A percentile compares a stretch with the other conserved stretches of the same genome.
Conservation (phyloP, 2,329 filamentous ascomycete species). For the Myriosclerotinia curreyana region DNA sequence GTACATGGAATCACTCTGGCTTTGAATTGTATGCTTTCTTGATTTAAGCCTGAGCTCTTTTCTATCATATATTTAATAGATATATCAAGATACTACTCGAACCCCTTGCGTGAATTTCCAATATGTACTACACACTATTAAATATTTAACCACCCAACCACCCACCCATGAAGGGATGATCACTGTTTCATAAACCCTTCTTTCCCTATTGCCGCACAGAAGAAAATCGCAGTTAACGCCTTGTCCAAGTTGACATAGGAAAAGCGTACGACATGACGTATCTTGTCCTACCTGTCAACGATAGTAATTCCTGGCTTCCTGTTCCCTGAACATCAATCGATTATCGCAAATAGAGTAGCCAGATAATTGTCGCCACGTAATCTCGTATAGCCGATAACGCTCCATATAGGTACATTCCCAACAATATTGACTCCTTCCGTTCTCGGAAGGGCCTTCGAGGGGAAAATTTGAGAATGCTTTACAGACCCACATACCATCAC, state of each 20-base stretch:
- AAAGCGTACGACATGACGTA: not conserved
- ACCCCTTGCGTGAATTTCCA: too few species aligned
- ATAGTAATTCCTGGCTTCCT: too few species aligned
- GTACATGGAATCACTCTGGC: too few species aligned
- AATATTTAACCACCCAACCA: too few species aligned
- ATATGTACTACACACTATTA: too few species aligned
- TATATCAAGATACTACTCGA: too few species aligned
- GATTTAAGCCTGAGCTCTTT: too few species aligned
- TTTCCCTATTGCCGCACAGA: not conserved
- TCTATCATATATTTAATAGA: too few species aligned
- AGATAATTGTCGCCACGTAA: too few species aligned
- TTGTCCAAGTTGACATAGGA: rapidly evolving
- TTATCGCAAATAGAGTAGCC: not conserved
- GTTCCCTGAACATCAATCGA: not conserved
- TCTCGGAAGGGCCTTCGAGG: not conserved
- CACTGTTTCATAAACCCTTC: not conserved
- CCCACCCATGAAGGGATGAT: not conserved
- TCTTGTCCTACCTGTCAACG: not conserved
- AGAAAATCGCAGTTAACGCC: too few species aligned
- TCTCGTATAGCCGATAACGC: not conserved
- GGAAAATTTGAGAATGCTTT: not conserved
- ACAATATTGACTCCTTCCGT: constrained; percentile 2
- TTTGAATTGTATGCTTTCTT: too few species aligned
- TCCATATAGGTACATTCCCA: not conserved
- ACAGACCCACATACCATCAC: constrained; percentile 3